Evolutionary conservation across 371 early-diverging fungal genomes (phyloP), one percentile per base, ranked within the genome.

Genomic region (Umbelopsis sp.): DNA sequence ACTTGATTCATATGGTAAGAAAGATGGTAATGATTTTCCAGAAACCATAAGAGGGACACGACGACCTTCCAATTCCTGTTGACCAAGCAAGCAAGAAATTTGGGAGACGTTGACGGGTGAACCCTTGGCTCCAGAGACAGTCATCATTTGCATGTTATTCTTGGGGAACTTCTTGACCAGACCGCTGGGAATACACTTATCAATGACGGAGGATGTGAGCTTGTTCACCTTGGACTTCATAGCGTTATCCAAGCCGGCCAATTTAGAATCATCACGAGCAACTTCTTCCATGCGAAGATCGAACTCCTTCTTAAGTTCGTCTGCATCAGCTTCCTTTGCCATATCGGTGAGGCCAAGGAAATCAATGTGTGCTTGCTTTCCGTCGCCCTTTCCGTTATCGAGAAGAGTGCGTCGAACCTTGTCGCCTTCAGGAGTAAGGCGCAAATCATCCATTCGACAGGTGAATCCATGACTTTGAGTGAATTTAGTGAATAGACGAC

Each of bases 81-180:
- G 99, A 70, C 99, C 99, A 35, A 99, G 87, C 72, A 96, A 87
- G 80, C 98, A 96, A 4, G 98, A 95, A 76, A 99, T 99, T 81
- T 99, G 99, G 8, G 96, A 93, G 29, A 97, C 92, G 79, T 99
- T 99, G 65, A 99, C 98, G 69, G 92, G 91, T 22, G 94, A 94
- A 65, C 99, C 99, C 86, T 99, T 99, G 70, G 99, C 99, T 76
- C 99, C 99, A 48, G 98, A 96, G 24, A 94, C 91, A 2, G 99
- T 97, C 97, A 99, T 99, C 79, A 97, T 87, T 82, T 95, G 96
- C 98, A 99, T 99, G 86, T 96, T 94, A 79, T 99, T 99, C 65
- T 87, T 77, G 32, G 99, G 99, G 91, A 99, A 99, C 62, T 80
- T 86, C 70, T 91, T 88, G 50, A 91, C 84, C 65, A 98, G 83